These are phyloP conservation scores for Zalerion maritima DNA, from an alignment of 495 filamentous ascomycete species.

Conservation along the genomic window DNA sequence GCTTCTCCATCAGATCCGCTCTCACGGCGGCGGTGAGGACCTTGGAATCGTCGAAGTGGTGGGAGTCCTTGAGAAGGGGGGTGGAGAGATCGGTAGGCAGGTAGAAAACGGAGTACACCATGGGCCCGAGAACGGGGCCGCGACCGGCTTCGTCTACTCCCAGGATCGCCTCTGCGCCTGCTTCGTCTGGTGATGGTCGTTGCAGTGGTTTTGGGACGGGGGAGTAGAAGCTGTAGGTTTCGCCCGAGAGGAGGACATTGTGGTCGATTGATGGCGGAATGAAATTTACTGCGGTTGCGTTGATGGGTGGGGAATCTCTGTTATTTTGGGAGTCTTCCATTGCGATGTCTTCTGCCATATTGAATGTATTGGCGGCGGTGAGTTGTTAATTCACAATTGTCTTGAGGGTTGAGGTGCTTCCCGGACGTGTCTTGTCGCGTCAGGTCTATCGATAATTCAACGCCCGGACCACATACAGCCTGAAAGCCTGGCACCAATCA, in stretches of 20 bases:
- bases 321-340: conserved; percentile 34
- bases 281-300: conserved; percentile 47
- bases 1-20: conserved; percentile 54
- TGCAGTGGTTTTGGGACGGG: no score
- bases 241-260: conserved; percentile 46
- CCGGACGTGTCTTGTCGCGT: no score
- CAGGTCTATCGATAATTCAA: no score
- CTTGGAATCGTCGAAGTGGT: conserved; percentile 89
- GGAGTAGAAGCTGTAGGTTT: conserved; percentile 76
- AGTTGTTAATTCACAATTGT: no score
- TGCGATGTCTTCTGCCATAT: no score
- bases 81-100: conserved; percentile 53
- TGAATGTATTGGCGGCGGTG: no score
- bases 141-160: conserved; percentile 94
- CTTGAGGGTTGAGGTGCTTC: no score
- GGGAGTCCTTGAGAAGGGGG: conserved; percentile 54
- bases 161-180: conserved; percentile 32
- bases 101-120: conserved; percentile 92
- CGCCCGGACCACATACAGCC: no score
- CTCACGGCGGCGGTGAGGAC: conserved; percentile 62
- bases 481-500: no score
- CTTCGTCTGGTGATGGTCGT: conserved; percentile 27
- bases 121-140: conserved; percentile 88
- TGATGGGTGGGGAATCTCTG: conserved; percentile 32
- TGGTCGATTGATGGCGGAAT: conserved; percentile 64